These are phyloP conservation scores for Ascochyta viciae-villosae DNA, from an alignment of 2,329 filamentous ascomycete genomes.

Conservation along the genomic window DNA sequence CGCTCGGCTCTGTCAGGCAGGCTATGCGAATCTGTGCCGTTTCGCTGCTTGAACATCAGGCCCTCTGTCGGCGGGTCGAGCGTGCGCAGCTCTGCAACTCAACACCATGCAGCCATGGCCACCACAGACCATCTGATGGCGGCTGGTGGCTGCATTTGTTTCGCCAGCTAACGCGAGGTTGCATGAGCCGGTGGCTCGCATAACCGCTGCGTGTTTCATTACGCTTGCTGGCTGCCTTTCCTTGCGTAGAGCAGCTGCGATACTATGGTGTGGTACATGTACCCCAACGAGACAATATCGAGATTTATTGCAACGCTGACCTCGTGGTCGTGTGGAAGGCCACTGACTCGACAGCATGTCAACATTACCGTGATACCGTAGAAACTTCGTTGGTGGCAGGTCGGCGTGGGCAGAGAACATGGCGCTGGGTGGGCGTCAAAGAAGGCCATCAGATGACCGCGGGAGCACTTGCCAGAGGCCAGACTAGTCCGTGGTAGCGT, in stretches of 20 bases:
- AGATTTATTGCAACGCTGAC: constrained; percentile 3
- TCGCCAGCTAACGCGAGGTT: constrained; percentile 24
- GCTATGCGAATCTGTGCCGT: constrained; percentile 9
- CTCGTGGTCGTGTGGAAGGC: not conserved
- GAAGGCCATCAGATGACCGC: constrained; percentile 20
- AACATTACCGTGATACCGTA: constrained; percentile 2
- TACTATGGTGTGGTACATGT: constrained; percentile 1
- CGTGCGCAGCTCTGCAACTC: constrained; percentile 28
- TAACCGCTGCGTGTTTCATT: constrained; percentile 14
- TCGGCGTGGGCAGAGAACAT: constrained; percentile 5
- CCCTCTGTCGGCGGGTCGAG: constrained; percentile 12
- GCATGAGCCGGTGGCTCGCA: constrained; percentile 27
- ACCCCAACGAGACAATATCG: constrained; percentile 3
- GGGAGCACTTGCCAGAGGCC: constrained; percentile 11
- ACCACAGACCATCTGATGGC: constrained; percentile 26
- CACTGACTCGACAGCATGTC: constrained; percentile 2
- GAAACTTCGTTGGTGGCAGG: constrained; percentile 7
- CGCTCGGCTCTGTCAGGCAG: not conserved
- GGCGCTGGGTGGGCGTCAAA: constrained; percentile 14
- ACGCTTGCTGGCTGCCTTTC: constrained; percentile 10
- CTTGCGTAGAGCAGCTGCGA: constrained; percentile 8
- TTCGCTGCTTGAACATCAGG: constrained; percentile 1
- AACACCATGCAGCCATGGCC: constrained; percentile 42
- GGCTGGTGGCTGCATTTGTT: constrained; percentile 28
- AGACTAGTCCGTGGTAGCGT: constrained; percentile 17